Conservation (phyloP, 2,329 filamentous ascomycete species). For the Coniella lustricola region DNA sequence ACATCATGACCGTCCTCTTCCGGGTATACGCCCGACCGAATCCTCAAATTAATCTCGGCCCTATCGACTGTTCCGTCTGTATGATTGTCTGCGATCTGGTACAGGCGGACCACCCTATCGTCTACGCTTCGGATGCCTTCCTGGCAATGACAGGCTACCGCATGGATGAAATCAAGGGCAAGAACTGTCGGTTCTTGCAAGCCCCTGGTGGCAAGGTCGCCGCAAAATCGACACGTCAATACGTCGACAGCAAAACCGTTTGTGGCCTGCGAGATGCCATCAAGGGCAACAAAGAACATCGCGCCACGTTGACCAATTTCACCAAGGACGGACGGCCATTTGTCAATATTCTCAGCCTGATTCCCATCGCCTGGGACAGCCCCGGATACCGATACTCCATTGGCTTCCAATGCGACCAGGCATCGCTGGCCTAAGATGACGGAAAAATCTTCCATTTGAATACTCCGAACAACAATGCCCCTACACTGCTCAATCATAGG, state of each 20-base stretch:
- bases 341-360: conserved; percentile 78
- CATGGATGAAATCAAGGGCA: conserved; percentile 64
- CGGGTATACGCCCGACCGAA: conserved; percentile 64
- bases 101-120: conserved; percentile 67
- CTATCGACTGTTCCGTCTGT: conserved; percentile 77
- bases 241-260: conserved; percentile 59
- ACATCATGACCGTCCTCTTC: conserved; percentile 51
- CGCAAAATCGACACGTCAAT: conserved; percentile 52
- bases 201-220: conserved; percentile 61
- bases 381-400: conserved; percentile 65
- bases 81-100: conserved; percentile 75
- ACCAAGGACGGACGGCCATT: conserved; percentile 73
- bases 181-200: conserved; percentile 82
- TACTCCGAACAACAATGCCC: too few species aligned
- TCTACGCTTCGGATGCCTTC: conserved; percentile 80
- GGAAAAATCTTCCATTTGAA: too few species aligned
- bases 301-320: conserved; percentile 64
- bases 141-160: conserved; percentile 72
- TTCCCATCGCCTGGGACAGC: conserved; percentile 65
- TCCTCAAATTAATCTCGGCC: conserved; percentile 70
- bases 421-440: not conserved
- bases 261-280: conserved; percentile 44
- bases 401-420: conserved; percentile 64
- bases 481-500: too few species aligned
- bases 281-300: conserved; percentile 37